Conservation (phyloP, 129 eudicot genomes). For the Dittrichia graveolens region DNA sequence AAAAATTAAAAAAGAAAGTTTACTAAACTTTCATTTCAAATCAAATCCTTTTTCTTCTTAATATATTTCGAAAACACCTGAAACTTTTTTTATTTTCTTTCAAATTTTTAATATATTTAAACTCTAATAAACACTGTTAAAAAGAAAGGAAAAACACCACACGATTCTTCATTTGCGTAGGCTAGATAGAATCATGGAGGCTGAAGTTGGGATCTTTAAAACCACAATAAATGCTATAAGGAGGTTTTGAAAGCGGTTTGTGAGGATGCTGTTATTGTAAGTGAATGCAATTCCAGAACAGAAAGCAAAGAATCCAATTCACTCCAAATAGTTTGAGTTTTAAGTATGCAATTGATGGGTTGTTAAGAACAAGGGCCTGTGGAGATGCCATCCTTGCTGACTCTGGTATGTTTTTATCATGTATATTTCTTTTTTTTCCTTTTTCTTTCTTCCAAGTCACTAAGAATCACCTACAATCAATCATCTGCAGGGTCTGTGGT, state of each 20-base stretch:
- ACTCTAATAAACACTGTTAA: too few species aligned
- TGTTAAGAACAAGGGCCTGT: slow-evolving; percentile 38
- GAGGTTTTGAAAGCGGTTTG: slow-evolving; percentile 47
- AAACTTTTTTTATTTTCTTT: too few species aligned
- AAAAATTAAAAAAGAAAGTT: too few species aligned
- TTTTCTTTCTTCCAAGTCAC: background rate
- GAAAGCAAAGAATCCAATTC: slow-evolving; percentile 63
- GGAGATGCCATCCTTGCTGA: too few species aligned
- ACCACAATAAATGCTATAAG: slow-evolving; percentile 58
- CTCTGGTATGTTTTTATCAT: background rate
- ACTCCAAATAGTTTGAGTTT: slow-evolving; percentile 59
- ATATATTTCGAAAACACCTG: too few species aligned
- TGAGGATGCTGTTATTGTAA: slow-evolving; percentile 53
- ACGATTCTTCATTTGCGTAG: slow-evolving; percentile 60
- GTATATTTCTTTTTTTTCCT: background rate
- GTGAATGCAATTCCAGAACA: slow-evolving; percentile 61
- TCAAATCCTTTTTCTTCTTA: too few species aligned
- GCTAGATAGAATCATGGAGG: slow-evolving; percentile 57
- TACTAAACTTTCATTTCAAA: too few species aligned
- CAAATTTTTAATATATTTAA: too few species aligned
- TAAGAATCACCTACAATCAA: background rate
- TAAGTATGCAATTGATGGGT: slow-evolving; percentile 61
- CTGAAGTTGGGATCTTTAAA: slow-evolving; percentile 55
- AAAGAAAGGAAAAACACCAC: slow-evolving; percentile 31
- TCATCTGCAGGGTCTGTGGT: too few species aligned